phyloP scores from a whole-genome alignment of 768 basidiomycete species.

The Mycena pura region DNA sequence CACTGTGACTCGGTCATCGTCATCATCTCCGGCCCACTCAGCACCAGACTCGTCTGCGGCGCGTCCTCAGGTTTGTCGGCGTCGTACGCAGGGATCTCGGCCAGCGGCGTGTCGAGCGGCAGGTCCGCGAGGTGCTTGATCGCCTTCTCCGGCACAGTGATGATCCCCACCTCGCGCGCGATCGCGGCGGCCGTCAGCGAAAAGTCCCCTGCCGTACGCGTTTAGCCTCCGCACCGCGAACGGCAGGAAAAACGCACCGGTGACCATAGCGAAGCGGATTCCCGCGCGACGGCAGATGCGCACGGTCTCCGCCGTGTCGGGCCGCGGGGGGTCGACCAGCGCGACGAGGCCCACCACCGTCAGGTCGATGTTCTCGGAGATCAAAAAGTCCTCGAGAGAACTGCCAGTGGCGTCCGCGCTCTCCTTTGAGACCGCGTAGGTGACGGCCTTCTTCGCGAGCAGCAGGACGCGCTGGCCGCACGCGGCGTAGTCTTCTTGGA shows the following conservation, averaged over 20 bases:
- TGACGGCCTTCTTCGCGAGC: constrained; percentile 54
- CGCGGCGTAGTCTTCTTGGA: constrained; percentile 56
- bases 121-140: constrained; percentile 50
- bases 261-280: constrained; percentile 69
- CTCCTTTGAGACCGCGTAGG: constrained; percentile 39
- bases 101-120: constrained; percentile 30
- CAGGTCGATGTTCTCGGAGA: constrained; percentile 50
- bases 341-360: constrained; percentile 66
- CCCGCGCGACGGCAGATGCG: constrained; percentile 60
- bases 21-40: constrained; percentile 50
- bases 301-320: constrained; percentile 60
- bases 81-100: constrained; percentile 35
- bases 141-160: constrained; percentile 42
- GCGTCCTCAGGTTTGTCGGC: constrained; percentile 34
- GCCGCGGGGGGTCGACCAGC: constrained; percentile 64
- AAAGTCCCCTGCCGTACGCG: constrained; percentile 50
- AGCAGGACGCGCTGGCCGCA: constrained; percentile 69
- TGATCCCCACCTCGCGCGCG: constrained; percentile 65
- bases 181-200: constrained; percentile 68
- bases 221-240: not conserved
- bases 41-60: constrained; percentile 43
- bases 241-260: constrained; percentile 38
- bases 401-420: constrained; percentile 38
- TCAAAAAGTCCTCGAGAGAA: constrained; percentile 52
- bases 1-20: constrained; percentile 41